phyloP scores from a whole-genome alignment of 2,329 filamentous ascomycete genomes.

The Elsinoe perseae region DNA sequence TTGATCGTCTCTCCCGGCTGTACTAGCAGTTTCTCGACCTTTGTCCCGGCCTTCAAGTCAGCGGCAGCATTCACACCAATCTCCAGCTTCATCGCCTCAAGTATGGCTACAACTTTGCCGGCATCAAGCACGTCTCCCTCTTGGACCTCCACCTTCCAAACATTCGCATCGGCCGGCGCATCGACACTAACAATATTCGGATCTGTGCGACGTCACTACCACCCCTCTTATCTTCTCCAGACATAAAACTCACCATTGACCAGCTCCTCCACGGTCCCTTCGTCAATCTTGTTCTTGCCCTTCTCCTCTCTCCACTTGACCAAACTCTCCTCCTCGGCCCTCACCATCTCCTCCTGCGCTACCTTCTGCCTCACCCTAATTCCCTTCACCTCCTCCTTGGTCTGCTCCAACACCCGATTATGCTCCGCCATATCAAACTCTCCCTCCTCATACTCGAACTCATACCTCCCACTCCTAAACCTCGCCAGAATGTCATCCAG shows the following conservation, averaged over 20 bases:
- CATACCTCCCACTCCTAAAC: slow-evolving; percentile 46
- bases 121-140: slow-evolving; percentile 32
- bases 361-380: slow-evolving; percentile 41
- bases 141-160: slow-evolving; percentile 38
- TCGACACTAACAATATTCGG: slow-evolving; percentile 33
- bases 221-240: background rate
- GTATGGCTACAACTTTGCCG: slow-evolving; percentile 33
- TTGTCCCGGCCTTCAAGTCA: slow-evolving; percentile 23
- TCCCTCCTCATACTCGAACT: slow-evolving; percentile 43
- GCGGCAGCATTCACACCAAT: slow-evolving; percentile 38
- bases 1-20: slow-evolving; percentile 35
- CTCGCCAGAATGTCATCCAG: slow-evolving; percentile 42
- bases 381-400: slow-evolving; percentile 40
- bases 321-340: slow-evolving; percentile 40
- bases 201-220: slow-evolving; percentile 21
- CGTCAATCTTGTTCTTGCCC: slow-evolving; percentile 38
- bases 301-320: slow-evolving; percentile 39
- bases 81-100: slow-evolving; percentile 42
- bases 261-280: slow-evolving; percentile 43
- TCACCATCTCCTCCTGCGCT: slow-evolving; percentile 43
- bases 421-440: slow-evolving; percentile 51
- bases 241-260: slow-evolving; percentile 36
- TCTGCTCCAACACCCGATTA: slow-evolving; percentile 42
- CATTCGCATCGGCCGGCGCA: slow-evolving; percentile 40
- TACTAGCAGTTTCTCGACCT: slow-evolving; percentile 37